Evolutionary conservation across 306 rosid species (phyloP).

Genomic region (Vigna trinervia): DNA sequence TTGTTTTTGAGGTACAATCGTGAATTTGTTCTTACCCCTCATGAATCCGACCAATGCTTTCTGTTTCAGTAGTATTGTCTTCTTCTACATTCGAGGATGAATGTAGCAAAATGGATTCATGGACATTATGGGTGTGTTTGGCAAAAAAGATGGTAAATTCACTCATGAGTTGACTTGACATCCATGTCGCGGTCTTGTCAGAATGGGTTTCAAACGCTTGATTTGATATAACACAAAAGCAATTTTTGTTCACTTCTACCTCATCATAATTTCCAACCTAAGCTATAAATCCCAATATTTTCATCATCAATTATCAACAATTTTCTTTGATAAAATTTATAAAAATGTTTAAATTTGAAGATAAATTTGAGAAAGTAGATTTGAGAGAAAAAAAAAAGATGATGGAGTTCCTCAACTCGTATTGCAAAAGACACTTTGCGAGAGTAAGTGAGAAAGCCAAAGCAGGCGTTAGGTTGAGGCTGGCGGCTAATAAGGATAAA

Average conservation of each 20-base stretch:
- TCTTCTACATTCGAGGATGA: conserved; percentile 40
- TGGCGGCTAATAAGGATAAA: too few species aligned
- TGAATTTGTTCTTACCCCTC: conserved; percentile 52
- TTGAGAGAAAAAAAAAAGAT: too few species aligned
- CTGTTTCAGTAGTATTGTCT: conserved; percentile 47
- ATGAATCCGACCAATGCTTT: conserved; percentile 51
- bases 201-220: not conserved
- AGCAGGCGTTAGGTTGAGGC: too few species aligned
- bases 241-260: not conserved
- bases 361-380: too few species aligned
- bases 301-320: not conserved
- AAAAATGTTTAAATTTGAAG: too few species aligned
- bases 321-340: too few species aligned
- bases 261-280: not conserved
- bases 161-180: conserved; percentile 31
- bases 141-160: conserved; percentile 32
- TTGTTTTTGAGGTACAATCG: not conserved
- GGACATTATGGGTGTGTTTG: conserved; percentile 19
- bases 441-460: too few species aligned
- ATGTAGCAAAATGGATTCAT: conserved; percentile 3
- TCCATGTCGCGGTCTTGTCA: conserved; percentile 26
- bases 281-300: too few species aligned
- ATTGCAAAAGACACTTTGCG: too few species aligned
- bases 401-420: too few species aligned
- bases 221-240: conserved; percentile 6